These are phyloP conservation scores for Trametes cingulata DNA, from an alignment of 768 basidiomycete genomes.

Conservation along the genomic window DNA sequence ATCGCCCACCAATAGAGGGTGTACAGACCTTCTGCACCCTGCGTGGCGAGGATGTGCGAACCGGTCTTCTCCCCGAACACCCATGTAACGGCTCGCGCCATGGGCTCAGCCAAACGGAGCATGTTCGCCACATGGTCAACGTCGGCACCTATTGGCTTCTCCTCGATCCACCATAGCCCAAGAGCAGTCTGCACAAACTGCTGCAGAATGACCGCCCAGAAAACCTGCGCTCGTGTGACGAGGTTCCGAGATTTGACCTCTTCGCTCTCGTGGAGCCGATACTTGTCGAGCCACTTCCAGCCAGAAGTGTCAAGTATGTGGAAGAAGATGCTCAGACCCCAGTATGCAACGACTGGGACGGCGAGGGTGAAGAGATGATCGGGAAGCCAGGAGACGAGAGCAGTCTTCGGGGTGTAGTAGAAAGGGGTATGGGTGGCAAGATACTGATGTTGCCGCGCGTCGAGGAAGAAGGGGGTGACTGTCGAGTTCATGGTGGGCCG, in stretches of 20 bases:
- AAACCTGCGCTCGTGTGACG: constrained; percentile 68
- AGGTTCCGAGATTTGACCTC: constrained; percentile 78
- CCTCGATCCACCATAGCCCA: constrained; percentile 67
- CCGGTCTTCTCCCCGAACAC: constrained; percentile 45
- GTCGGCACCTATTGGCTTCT: constrained; percentile 28
- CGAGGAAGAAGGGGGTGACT: constrained; percentile 18
- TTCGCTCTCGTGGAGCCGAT: constrained; percentile 84
- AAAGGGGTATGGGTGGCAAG: constrained; percentile 26
- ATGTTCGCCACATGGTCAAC: constrained; percentile 45
- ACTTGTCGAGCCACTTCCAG: constrained; percentile 77
- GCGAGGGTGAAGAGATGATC: constrained; percentile 74
- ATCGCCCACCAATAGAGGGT: constrained; percentile 93
- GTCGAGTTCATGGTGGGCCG: constrained; percentile 27
- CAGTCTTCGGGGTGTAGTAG: constrained; percentile 26
- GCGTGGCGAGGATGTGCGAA: constrained; percentile 35
- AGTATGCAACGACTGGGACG: constrained; percentile 81
- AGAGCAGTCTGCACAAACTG: constrained; percentile 82
- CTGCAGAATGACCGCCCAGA: constrained; percentile 82
- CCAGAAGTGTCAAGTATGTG: constrained; percentile 76
- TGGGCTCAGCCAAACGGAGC: constrained; percentile 35
- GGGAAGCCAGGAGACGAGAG: constrained; percentile 42
- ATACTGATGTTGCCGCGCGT: constrained; percentile 23
- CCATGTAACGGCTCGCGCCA: constrained; percentile 41
- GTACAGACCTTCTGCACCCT: constrained; percentile 49
- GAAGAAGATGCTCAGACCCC: constrained; percentile 79